phyloP scores from a whole-genome alignment of 2,329 filamentous ascomycete species.

The Cladophialophora chaetospira region DNA sequence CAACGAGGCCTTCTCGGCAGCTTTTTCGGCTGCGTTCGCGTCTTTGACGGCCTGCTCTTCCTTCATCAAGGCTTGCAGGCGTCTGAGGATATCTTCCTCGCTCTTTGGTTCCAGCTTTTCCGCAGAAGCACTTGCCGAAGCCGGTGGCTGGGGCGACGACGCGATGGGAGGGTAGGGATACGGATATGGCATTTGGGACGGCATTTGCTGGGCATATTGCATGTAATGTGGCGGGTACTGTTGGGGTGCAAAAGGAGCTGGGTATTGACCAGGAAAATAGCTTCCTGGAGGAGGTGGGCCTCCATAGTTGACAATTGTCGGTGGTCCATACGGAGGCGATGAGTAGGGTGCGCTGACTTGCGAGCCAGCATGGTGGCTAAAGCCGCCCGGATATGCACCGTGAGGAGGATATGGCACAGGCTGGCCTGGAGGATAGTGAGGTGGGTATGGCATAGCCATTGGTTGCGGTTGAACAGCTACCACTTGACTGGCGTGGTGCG shows the following conservation, averaged over 20 bases:
- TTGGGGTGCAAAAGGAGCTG: constrained; percentile 36
- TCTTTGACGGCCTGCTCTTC: constrained; percentile 27
- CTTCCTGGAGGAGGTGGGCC: constrained; percentile 28
- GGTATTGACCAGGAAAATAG: constrained; percentile 40
- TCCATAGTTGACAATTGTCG: constrained; percentile 45
- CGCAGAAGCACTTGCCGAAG: constrained; percentile 30
- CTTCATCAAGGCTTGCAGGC: constrained; percentile 60
- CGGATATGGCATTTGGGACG: constrained; percentile 34
- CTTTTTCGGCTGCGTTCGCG: constrained; percentile 37
- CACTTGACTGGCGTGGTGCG: constrained; percentile 29
- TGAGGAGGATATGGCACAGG: constrained; percentile 26
- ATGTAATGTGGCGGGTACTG: constrained; percentile 39
- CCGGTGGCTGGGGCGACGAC: constrained; percentile 44
- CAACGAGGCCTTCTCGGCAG: constrained; percentile 53
- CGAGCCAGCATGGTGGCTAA: constrained; percentile 23
- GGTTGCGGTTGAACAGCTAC: constrained; percentile 26
- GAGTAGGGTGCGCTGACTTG: constrained; percentile 32
- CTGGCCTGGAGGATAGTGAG: constrained; percentile 23
- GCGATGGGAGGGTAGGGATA: constrained; percentile 34
- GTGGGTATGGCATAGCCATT: constrained; percentile 26
- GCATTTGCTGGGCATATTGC: constrained; percentile 40
- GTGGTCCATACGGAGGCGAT: constrained; percentile 36
- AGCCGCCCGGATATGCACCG: constrained; percentile 16
- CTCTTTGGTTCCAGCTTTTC: constrained; percentile 48
- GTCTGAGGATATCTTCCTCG: constrained; percentile 58